These are phyloP conservation scores for Magnaporthales sp. DNA, from an alignment of 2,329 filamentous ascomycete genomes.

Conservation along the genomic window DNA sequence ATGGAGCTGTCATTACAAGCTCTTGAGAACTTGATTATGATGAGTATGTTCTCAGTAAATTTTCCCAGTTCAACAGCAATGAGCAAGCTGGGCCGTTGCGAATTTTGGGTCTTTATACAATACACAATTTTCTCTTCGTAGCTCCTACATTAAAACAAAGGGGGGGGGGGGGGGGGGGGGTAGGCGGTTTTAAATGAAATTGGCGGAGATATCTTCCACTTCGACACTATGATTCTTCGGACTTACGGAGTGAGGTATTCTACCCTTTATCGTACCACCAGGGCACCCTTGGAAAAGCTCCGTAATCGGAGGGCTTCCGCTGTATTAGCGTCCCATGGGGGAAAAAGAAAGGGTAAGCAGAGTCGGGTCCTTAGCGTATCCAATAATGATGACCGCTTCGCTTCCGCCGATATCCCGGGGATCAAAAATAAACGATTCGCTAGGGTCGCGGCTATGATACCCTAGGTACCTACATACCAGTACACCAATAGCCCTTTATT, in stretches of 20 bases:
- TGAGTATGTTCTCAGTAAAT: background rate
- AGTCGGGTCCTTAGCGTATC: background rate
- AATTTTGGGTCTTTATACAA: background rate
- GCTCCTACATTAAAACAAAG: no score
- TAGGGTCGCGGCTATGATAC: background rate
- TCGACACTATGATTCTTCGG: background rate
- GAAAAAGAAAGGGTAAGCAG: background rate
- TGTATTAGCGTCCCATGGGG: background rate
- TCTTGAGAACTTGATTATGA: background rate
- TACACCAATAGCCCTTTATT: background rate
- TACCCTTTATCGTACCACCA: background rate
- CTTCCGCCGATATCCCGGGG: background rate
- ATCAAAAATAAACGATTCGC: background rate
- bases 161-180: no score
- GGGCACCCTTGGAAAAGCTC: background rate
- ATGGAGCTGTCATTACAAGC: slow-evolving; percentile 22
- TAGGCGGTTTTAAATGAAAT: no score
- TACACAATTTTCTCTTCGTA: no score
- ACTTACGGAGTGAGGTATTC: background rate
- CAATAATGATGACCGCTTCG: background rate
- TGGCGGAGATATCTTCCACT: no score
- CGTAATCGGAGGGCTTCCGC: background rate
- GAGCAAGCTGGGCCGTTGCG: background rate
- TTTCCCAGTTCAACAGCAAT: background rate
- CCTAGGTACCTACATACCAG: background rate